Evolutionary conservation across 2,329 filamentous ascomycete genomes (phyloP), one percentile per base, ranked within the genome.

Genomic region (Xylaria sp.): DNA sequence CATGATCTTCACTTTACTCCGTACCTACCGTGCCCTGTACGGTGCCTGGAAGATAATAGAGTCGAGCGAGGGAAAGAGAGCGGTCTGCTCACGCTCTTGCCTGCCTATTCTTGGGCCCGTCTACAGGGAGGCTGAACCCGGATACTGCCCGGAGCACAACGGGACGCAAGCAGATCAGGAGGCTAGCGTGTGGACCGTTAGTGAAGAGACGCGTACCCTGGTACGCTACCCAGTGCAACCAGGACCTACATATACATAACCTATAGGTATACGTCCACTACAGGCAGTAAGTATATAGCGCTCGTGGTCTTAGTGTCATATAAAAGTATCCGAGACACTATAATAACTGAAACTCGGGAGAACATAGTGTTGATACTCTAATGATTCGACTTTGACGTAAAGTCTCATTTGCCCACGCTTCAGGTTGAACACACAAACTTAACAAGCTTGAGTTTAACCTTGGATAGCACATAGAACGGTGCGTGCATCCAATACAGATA

Each of bases 361-460:
- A 58, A 15, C 39, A 23, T 23, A 62, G 39, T 28, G 31, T 55
- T 48, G 60, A 23, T 54, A 55, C 33, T n/a, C 8, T 6, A 31
- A 58, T 62, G 60, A 62, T 43, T 54, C 48, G 48, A 62, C 18
- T 55, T 46, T 46, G 33, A 49, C 20, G 48, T 31, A 67, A 25
- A 59, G 28, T 36, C 55, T 41, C 20, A 41, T 49, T 46, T 48
- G 48, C 28, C 28, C 55, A 46, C 25, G 48, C 60, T 33, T 49
- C 56, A 51, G 56, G 54, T 39, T 59, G 54, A 64, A 33, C 15
- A 58, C 25, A 43, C n/a, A 39, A 49, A 51, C 20, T 10, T 36
- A 15, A 25, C n/a, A 39, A n/a, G n/a, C 3, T 25, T 57, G 20
- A 20, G 2, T 46, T 18, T 43, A 41, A 15, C 13, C 33, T 43